These are phyloP conservation scores for Knufia fluminis DNA, from an alignment of 2,329 filamentous ascomycete species.

Conservation along the genomic window DNA sequence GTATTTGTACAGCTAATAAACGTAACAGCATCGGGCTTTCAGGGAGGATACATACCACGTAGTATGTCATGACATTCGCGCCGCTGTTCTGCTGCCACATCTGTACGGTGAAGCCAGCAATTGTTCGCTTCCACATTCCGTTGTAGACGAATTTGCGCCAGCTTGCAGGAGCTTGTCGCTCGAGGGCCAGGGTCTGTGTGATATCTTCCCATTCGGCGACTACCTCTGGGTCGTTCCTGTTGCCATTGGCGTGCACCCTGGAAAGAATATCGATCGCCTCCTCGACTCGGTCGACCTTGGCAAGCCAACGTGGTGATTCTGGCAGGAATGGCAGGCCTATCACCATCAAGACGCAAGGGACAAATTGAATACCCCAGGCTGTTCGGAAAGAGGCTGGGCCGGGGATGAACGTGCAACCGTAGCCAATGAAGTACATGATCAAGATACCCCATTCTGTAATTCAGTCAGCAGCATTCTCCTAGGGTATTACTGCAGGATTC, in stretches of 20 bases:
- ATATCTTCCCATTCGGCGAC: conserved; percentile 22
- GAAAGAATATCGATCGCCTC: conserved; percentile 27
- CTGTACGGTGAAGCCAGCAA: conserved; percentile 46
- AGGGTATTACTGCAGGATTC: conserved; percentile 14
- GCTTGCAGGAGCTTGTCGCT: conserved; percentile 30
- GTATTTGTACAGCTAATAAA: conserved; percentile 22
- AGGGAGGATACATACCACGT: conserved; percentile 10
- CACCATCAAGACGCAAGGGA: conserved; percentile 25
- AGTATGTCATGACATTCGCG: conserved; percentile 31
- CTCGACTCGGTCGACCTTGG: conserved; percentile 23
- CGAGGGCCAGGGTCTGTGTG: conserved; percentile 28
- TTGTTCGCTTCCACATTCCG: conserved; percentile 51
- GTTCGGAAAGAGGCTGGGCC: conserved; percentile 34
- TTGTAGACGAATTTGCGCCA: conserved; percentile 40
- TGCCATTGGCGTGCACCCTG: conserved; percentile 31
- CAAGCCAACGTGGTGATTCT: conserved; percentile 35
- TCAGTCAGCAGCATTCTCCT: not conserved
- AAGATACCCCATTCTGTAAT: conserved; percentile 30
- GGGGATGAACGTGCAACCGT: conserved; percentile 36
- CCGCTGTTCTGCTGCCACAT: conserved; percentile 45
- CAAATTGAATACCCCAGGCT: conserved; percentile 27
- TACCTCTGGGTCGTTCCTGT: conserved; percentile 24
- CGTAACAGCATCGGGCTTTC: not conserved
- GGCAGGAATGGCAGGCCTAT: conserved; percentile 33
- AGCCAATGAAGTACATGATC: conserved; percentile 42